These are phyloP conservation scores for Zangia roseola DNA, from an alignment of 768 basidiomycete genomes.

Conservation along the genomic window DNA sequence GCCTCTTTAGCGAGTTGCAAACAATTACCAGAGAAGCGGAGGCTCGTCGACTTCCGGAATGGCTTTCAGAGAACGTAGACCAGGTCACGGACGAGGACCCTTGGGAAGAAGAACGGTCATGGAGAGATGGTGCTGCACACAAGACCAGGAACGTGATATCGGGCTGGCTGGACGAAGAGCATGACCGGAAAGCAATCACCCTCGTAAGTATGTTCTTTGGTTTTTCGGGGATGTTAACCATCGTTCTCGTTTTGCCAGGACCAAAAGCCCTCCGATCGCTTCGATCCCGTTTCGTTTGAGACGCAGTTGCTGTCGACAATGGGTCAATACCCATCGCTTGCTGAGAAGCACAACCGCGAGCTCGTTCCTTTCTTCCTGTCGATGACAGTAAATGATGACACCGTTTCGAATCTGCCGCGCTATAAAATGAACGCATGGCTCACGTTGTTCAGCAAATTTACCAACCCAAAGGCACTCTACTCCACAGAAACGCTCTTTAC, in stretches of 20 bases:
- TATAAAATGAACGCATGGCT: constrained; percentile 75
- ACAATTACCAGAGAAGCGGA: constrained; percentile 19
- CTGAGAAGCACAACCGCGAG: constrained; percentile 86
- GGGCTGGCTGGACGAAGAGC: constrained; percentile 43
- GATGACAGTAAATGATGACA: constrained; percentile 34
- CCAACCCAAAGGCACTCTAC: constrained; percentile 88
- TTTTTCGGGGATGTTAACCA: background rate
- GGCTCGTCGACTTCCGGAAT: constrained; percentile 12
- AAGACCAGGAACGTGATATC: constrained; percentile 50
- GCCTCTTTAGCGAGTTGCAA: constrained; percentile 65
- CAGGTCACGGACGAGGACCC: constrained; percentile 28
- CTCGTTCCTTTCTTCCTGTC: constrained; percentile 81
- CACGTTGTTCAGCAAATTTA: constrained; percentile 83
- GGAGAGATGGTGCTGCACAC: constrained; percentile 75
- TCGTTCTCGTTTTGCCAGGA: constrained; percentile 26
- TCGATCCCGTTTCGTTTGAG: constrained; percentile 79
- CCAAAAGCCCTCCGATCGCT: constrained; percentile 48
- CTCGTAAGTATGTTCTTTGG: constrained; percentile 32
- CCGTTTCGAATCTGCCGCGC: constrained; percentile 47
- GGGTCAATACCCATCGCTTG: constrained; percentile 64
- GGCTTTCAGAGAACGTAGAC: constrained; percentile 26
- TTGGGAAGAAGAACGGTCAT: constrained; percentile 70
- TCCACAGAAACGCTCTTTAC: constrained; percentile 60
- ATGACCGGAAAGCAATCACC: constrained; percentile 32
- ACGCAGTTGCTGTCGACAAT: constrained; percentile 72